Conservation (phyloP, 2,329 filamentous ascomycete genomes). For the Talaromyces sp. region DNA sequence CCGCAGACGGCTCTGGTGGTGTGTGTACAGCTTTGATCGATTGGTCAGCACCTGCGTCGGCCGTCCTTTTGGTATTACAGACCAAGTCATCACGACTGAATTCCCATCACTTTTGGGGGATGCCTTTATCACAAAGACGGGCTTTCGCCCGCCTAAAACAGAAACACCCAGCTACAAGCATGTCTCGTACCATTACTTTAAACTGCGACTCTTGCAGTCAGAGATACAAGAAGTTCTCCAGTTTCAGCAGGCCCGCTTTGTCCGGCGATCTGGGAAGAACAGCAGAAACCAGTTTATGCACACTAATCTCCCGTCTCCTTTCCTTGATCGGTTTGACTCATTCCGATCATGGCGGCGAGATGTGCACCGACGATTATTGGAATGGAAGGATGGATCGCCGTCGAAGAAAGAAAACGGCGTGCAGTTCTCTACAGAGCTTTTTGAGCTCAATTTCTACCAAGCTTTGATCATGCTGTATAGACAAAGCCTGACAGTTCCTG, state of each 20-base stretch:
- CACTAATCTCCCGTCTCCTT: constrained; percentile 74
- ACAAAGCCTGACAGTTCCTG: constrained; percentile 80
- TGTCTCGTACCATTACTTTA: constrained; percentile 88
- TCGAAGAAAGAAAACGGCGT: constrained; percentile 76
- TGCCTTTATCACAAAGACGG: constrained; percentile 73
- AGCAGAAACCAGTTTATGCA: constrained; percentile 67
- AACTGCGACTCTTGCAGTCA: constrained; percentile 80
- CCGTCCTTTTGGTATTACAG: constrained; percentile 88
- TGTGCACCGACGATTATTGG: constrained; percentile 73
- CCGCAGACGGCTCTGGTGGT: constrained; percentile 89
- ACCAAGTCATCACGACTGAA: constrained; percentile 92
- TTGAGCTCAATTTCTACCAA: constrained; percentile 97
- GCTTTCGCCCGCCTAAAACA: constrained; percentile 61
- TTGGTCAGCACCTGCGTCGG: constrained; percentile 92
- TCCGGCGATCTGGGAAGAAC: constrained; percentile 61
- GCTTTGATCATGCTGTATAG: constrained; percentile 93
- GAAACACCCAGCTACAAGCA: constrained; percentile 77
- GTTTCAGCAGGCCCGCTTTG: constrained; percentile 80
- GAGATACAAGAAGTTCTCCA: constrained; percentile 93
- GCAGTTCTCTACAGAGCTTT: constrained; percentile 79
- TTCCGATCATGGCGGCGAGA: constrained; percentile 86
- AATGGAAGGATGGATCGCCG: constrained; percentile 83
- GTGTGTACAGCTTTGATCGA: constrained; percentile 90
- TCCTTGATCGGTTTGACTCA: constrained; percentile 74
- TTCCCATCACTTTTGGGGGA: constrained; percentile 88